Evolutionary conservation across 306 rosid species (phyloP), one percentile per base, ranked within the genome.

Genomic region (Echinosophora koreensis): DNA sequence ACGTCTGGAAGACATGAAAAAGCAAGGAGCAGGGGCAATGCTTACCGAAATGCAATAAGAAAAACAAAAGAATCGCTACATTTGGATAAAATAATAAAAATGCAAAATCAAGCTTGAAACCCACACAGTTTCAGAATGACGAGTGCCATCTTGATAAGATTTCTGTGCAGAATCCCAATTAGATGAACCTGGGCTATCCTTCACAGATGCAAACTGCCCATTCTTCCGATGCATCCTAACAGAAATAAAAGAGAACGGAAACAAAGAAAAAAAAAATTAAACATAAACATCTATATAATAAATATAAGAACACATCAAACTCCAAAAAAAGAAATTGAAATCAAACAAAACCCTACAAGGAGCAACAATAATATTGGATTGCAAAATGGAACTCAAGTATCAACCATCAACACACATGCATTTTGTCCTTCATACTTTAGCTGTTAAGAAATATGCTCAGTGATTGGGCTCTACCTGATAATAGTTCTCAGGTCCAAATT

Each of bases 171-270:
- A 87, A 65, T 88, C 92, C 89, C 88, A 90, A 72, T 69, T 82
- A 66, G 97, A 90, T 81, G 88, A 75, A 64, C 90, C 87, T 46
- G 97, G 86, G 83, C 76, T 77, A 80, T 86, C 91, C 83, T 91
- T 91, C 73, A 86, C 54, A 9, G 98, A 91, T 71, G 97, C 96
- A 85, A 92, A 92, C 61, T 92, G 96, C 41, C 97, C 97, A 82
- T 90, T 92, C 78, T 90, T 90, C 54, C 97, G 87, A 76, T 90
- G 97, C 98, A 94, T 94, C 92, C 98, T 94, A 74, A 66, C 49
- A 87, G 74, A 61, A 70, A 77, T n/a, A 49, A 62, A 66, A 47
- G 59, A 66, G 17, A 69, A 47, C 14, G 66, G 77, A 68, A 70
- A 68, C 18, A 80, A 65, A 71, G 12, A 58, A 16, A 15, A 58